A percentile compares a stretch with the other conserved stretches of the same genome.
Evolutionary conservation across 2,329 filamentous ascomycete genomes (phyloP).

Genomic region (Botryosphaeria dothidea): DNA sequence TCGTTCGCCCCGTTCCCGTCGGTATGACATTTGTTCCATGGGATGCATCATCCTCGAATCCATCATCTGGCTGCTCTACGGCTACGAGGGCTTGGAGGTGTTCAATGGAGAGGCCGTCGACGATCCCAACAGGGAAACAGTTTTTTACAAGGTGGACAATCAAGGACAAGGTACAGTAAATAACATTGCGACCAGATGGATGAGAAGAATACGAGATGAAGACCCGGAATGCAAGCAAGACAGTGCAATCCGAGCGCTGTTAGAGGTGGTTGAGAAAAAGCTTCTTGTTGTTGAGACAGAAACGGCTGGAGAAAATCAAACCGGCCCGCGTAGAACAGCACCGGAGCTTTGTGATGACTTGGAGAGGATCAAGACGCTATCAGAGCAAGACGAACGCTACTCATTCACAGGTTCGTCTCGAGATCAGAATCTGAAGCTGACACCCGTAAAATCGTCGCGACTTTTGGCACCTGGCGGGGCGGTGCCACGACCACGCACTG

Average conservation of each 20-base stretch:
- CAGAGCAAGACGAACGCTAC: no score
- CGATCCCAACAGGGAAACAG: not conserved
- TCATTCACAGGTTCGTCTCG: no score
- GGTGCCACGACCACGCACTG: no score
- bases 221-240: not conserved
- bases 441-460: no score
- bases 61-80: constrained; percentile 29
- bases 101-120: constrained; percentile 13
- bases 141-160: not conserved
- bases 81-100: constrained; percentile 15
- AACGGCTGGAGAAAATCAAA: not conserved
- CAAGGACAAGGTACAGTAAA: not conserved
- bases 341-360: not conserved
- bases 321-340: not conserved
- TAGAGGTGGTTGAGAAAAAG: not conserved
- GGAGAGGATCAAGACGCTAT: no score
- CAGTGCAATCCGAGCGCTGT: not conserved
- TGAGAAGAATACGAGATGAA: not conserved
- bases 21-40: constrained; percentile 30
- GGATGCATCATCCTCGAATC: constrained; percentile 31
- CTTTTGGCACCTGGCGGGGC: no score
- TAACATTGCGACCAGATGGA: not conserved
- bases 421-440: no score
- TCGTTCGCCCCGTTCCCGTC: constrained; percentile 21
- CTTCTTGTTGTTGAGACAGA: not conserved